These are phyloP conservation scores for Daldinia eschscholtzii DNA, from an alignment of 2,329 filamentous ascomycete genomes.

Conservation along the genomic window DNA sequence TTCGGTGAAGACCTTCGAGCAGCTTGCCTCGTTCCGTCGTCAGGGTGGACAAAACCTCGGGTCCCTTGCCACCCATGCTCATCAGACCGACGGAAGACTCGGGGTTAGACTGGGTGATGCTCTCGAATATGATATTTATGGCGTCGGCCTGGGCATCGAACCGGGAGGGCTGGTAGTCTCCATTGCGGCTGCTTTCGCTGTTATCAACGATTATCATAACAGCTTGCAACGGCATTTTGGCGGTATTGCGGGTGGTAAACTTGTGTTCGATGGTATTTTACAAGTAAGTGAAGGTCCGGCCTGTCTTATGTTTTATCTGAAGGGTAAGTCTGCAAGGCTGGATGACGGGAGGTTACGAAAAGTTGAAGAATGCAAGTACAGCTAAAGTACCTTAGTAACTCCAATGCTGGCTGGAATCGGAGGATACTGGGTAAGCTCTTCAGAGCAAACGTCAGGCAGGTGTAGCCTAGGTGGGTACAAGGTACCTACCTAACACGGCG, in stretches of 20 bases:
- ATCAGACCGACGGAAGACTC: constrained; percentile 98
- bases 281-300: constrained; percentile 13
- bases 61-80: constrained; percentile 98
- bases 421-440: constrained; percentile 42
- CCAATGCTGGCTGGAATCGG: constrained; percentile 21
- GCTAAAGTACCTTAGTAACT: constrained; percentile 16
- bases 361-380: constrained; percentile 11
- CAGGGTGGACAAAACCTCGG: constrained; percentile 95
- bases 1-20: constrained; percentile 89
- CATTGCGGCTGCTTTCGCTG: constrained; percentile 98
- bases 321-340: constrained; percentile 9
- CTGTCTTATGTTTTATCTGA: constrained; percentile 17
- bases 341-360: constrained; percentile 15
- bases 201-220: constrained; percentile 99
- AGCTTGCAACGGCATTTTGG: constrained; percentile 97
- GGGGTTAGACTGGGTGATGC: constrained; percentile 93
- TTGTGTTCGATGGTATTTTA: constrained; percentile 26
- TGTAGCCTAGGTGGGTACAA: constrained; percentile 46
- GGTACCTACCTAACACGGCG: constrained; percentile 1
- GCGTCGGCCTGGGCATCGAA: constrained; percentile 98
- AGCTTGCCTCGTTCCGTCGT: constrained; percentile 98
- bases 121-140: constrained; percentile 93
- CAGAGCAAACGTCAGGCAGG: constrained; percentile 48
- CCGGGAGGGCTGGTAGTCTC: constrained; percentile 89
- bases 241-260: constrained; percentile 49